Conservation (phyloP, 495 filamentous ascomycete genomes). For the Oidiodendron maius region DNA sequence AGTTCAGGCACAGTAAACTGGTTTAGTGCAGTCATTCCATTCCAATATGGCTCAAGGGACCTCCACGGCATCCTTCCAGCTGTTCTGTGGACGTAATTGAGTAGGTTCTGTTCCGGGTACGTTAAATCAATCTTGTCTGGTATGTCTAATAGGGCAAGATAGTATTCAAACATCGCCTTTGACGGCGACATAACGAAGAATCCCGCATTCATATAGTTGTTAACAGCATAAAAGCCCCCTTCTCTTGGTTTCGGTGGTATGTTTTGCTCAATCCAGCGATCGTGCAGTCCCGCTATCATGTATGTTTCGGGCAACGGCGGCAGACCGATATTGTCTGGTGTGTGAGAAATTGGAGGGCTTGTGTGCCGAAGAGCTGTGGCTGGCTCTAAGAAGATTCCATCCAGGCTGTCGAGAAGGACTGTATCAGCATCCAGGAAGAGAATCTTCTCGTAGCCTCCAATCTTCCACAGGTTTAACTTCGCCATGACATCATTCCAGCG, state of each 20-base stretch:
- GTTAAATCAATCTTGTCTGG: not conserved
- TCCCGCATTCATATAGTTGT: too few relatives aligned
- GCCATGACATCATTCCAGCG: conserved; percentile 30
- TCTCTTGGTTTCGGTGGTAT: not conserved
- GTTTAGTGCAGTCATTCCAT: too few relatives aligned
- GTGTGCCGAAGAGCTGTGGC: not conserved
- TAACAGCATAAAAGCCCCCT: not conserved
- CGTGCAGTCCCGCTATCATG: not conserved
- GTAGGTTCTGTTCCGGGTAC: not conserved
- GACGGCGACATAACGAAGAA: not conserved
- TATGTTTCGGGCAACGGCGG: not conserved
- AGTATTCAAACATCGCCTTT: not conserved
- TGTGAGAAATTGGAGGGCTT: too few relatives aligned
- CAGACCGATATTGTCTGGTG: not conserved
- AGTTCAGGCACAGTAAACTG: too few relatives aligned
- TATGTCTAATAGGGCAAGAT: not conserved
- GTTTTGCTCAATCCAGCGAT: not conserved
- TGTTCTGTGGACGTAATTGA: not conserved
- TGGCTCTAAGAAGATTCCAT: conserved; percentile 29
- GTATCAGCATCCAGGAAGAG: conserved; percentile 37
- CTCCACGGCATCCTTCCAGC: not conserved
- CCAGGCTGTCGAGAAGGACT: conserved; percentile 27
- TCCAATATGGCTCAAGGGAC: too few relatives aligned
- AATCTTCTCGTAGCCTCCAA: conserved; percentile 30
- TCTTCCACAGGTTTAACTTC: conserved; percentile 30